These are phyloP conservation scores for Tetrahymena elliotti DNA, from an alignment of 73 alveolate genomes.

Conservation along the genomic window DNA sequence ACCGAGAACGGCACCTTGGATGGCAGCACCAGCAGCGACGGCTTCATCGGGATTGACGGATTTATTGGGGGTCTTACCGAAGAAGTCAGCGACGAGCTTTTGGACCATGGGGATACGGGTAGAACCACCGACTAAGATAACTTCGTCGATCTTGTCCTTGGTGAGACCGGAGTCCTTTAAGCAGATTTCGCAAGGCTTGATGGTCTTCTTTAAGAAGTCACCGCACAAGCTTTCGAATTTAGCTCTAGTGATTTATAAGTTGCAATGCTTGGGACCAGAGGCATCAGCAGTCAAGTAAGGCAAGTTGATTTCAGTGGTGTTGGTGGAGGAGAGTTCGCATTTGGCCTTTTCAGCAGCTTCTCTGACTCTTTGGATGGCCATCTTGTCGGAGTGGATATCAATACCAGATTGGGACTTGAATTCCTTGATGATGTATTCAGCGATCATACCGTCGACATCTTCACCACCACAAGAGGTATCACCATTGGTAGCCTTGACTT, in stretches of 20 bases:
- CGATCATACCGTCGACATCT: constrained; percentile 79
- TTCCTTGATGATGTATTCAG: constrained; percentile 60
- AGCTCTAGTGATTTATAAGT: constrained; percentile 77
- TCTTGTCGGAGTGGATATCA: constrained; percentile 77
- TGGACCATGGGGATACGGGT: constrained; percentile 96
- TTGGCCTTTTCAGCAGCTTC: constrained; percentile 95
- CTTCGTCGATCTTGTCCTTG: constrained; percentile 86
- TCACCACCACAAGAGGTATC: constrained; percentile 98
- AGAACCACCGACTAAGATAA: constrained; percentile 96
- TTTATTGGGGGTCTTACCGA: constrained; percentile 67
- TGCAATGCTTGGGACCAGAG: constrained; percentile 90
- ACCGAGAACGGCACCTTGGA: constrained; percentile 90
- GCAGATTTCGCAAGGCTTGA: constrained; percentile 74
- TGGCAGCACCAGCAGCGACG: constrained; percentile 98
- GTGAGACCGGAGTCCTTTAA: constrained; percentile 83
- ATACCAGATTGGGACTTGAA: constrained; percentile 74
- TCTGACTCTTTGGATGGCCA: constrained; percentile 85
- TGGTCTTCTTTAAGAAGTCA: constrained; percentile 58
- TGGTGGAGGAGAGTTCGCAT: constrained; percentile 78
- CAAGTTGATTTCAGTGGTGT: constrained; percentile 80
- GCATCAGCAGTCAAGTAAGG: constrained; percentile 87
- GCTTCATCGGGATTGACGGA: constrained; percentile 96
- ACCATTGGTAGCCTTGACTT: constrained; percentile 95
- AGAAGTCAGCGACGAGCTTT: constrained; percentile 74
- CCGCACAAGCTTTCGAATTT: constrained; percentile 62